Evolutionary conservation across 2,329 filamentous ascomycete genomes (phyloP).

Genomic region (Cladosporium phlei): DNA sequence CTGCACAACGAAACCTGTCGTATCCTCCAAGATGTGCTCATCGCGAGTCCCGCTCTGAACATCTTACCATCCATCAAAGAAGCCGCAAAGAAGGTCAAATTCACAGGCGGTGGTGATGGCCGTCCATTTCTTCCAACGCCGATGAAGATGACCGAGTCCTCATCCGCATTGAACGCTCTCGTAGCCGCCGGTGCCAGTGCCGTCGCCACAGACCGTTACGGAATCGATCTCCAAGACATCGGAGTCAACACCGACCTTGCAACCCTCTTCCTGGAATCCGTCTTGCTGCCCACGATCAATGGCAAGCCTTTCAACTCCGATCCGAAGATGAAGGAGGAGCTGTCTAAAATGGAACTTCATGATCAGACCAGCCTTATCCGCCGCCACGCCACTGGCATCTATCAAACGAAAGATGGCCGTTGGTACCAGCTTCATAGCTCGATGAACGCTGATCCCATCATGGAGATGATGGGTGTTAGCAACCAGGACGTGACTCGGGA

Average conservation of each 20-base stretch:
- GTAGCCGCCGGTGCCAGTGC: conserved; percentile 4
- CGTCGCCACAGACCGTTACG: conserved; percentile 5
- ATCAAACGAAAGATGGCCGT: conserved; percentile 41
- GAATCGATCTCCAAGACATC: conserved; percentile 4
- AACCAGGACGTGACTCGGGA: conserved; percentile 33
- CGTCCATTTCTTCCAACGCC: conserved; percentile 48
- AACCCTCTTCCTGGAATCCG: conserved; percentile 17
- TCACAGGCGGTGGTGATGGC: conserved; percentile 14
- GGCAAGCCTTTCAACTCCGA: neutral
- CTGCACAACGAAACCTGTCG: neutral
- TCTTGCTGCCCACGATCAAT: conserved; percentile 13
- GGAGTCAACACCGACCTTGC: conserved; percentile 12
- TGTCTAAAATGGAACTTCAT: neutral
- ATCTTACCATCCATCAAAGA: neutral
- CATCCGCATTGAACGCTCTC: conserved; percentile 37
- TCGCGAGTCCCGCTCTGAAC: neutral
- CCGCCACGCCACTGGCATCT: conserved; percentile 40
- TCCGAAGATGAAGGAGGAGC: neutral
- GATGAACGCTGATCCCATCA: conserved; percentile 44
- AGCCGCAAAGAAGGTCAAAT: neutral
- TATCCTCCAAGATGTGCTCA: neutral
- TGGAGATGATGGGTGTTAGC: conserved; percentile 31
- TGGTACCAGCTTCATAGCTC: conserved; percentile 47
- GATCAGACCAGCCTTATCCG: neutral
- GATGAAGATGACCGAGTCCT: conserved; percentile 51